Conservation (phyloP, 1,139 yeast genomes). For the Geotrichum citri-aurantii region DNA sequence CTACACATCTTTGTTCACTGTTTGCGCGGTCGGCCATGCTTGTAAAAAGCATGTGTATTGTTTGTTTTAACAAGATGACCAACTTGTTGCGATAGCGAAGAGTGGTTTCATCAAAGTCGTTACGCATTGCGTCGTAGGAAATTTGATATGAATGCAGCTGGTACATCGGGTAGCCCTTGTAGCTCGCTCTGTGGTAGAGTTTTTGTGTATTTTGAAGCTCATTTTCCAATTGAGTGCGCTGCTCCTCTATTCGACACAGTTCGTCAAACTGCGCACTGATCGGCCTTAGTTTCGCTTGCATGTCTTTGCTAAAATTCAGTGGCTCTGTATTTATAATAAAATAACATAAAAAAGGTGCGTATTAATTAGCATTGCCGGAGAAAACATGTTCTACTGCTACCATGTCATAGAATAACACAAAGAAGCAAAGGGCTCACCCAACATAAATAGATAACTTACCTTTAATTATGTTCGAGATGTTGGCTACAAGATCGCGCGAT, state of each 20-base stretch:
- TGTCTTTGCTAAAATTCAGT: slow-evolving; percentile 11
- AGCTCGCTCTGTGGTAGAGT: slow-evolving; percentile 16
- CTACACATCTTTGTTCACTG: slow-evolving; percentile 15
- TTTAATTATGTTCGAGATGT: slow-evolving; percentile 12
- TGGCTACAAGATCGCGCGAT: slow-evolving; percentile 15
- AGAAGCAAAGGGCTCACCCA: too few species aligned
- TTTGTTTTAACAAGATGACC: slow-evolving; percentile 16
- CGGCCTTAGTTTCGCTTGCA: slow-evolving; percentile 9
- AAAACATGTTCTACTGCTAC: background rate
- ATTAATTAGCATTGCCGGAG: background rate
- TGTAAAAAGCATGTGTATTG: slow-evolving; percentile 13
- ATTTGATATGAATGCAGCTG: slow-evolving; percentile 17
- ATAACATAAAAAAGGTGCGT: background rate
- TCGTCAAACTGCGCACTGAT: slow-evolving; percentile 15
- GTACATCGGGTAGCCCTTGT: slow-evolving; percentile 16
- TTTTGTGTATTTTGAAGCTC: slow-evolving; percentile 19
- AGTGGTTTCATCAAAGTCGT: slow-evolving; percentile 17
- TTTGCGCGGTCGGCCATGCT: slow-evolving; percentile 17
- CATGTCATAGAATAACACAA: too few species aligned
- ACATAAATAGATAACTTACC: too few species aligned
- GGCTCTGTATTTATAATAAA: slow-evolving; percentile 4
- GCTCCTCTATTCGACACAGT: slow-evolving; percentile 15
- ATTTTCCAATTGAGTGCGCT: slow-evolving; percentile 11
- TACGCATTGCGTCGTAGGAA: slow-evolving; percentile 13
- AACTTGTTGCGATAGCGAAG: slow-evolving; percentile 16